Base-by-base conservation (phyloP, 2,329 filamentous ascomycete genomes). In the Diplocarpon rosae region DNA sequence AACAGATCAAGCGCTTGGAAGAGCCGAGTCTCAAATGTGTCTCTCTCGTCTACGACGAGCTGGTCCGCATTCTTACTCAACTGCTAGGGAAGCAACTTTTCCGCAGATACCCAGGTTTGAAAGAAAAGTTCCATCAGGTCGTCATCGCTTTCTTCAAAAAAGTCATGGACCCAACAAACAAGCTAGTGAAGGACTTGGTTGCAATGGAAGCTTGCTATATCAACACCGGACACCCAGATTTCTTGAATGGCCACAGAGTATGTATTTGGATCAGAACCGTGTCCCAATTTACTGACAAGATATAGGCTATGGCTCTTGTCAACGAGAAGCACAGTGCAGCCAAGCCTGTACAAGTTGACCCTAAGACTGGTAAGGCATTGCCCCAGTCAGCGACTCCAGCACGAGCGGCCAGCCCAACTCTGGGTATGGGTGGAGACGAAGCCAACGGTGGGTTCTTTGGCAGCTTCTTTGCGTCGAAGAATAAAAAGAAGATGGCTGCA, bases 401-500 rank as follows among this genome's bases (percentile, higher is more conserved):
- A 41, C 80, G 88, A 51, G 78, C 85, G 35, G 75, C 76, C 44
- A 94, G 82, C 61, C 92, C 87, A 7, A 83, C 81, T 39, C 78
- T 80, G 43, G 62, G 66, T 40, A 68, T 78, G 14, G 41, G 41
- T 31, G 41, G 41, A 27, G 66, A 69, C 17, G 68, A 66, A 30
- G 68, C 66, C 43, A 85, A 85, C 61, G 70, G 75, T 48, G 88
- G 90, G 31, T 98, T 98, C 75, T 98, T 98, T 59, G 92, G 92
- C 56, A 94, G 86, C 60, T 98, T 98, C 76, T 98, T 95, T 63
- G 87, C 92, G 10, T 89, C 86, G 62, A 98, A 96, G 78, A 98
- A 96, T 71, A 98, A 96, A 80, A 98, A 98, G 78, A 96, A 95
- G 82, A 93, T 94, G 69, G 92, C 92, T n/a, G 89, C 90, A 38